phyloP scores from a whole-genome alignment of 257 asterid species.

The Solanum corneliomulleri region DNA sequence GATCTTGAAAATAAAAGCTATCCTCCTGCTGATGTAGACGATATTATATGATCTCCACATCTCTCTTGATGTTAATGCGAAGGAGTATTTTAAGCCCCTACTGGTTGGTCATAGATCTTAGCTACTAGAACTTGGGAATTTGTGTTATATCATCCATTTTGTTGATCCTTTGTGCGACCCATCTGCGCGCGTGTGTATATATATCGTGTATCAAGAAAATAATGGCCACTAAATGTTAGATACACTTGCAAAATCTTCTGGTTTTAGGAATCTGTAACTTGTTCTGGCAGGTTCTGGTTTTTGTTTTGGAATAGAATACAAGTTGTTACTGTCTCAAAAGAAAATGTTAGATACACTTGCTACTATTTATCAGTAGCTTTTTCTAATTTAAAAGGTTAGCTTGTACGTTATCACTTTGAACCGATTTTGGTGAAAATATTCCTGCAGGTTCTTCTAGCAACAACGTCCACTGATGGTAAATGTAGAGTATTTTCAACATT shows the following conservation, averaged over 20 bases:
- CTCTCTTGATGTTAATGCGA: neutral
- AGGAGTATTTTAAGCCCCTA: neutral
- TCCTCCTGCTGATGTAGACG: neutral
- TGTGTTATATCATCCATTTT: neutral
- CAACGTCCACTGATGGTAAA: slow-evolving; percentile 97
- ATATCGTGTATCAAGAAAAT: neutral
- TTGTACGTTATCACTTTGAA: neutral
- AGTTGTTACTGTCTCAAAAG: too few relatives aligned
- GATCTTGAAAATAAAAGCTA: neutral
- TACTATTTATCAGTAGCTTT: neutral
- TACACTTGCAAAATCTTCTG: neutral
- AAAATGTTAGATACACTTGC: neutral
- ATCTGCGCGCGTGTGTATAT: neutral
- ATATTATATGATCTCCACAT: neutral
- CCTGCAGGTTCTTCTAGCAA: slow-evolving; percentile 73
- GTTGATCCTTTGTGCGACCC: neutral
- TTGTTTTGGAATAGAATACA: too few relatives aligned
- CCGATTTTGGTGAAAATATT: neutral
- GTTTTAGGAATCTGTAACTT: too few relatives aligned
- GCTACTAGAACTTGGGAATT: neutral
- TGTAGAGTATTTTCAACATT: slow-evolving; percentile 93
- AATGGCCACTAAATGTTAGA: neutral
- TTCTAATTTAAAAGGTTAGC: neutral
- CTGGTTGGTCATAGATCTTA: neutral
- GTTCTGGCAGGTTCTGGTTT: too few relatives aligned